Evolutionary conservation across 2,329 filamentous ascomycete species (phyloP), one percentile per base, ranked within the genome.

Genomic region (Trichoderma sp.): DNA sequence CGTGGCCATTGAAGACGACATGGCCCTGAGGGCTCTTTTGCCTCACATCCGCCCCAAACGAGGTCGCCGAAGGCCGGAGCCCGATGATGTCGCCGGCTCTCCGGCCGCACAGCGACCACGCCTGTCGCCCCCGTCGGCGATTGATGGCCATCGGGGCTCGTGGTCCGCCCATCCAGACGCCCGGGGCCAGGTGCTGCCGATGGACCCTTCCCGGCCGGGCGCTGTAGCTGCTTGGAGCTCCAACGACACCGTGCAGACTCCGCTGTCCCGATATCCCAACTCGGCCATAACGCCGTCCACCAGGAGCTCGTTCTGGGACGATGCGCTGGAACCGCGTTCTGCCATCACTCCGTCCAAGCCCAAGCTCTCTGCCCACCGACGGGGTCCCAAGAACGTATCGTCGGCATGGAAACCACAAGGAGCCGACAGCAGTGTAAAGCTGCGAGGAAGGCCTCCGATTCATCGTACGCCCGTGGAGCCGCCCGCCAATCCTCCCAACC

Each of bases 331-430:
- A 72, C 91, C 92, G 11, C 89, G 86, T 60, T 94, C 93, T 0
- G 92, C 92, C 4, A 83, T 92, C n/a, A 92, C 90, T 4, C 89
- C 91, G 0, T 88, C 86, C 64, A 89, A 85, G 71, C 79, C 81
- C 2, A 84, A 86, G 70, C 79, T 83, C 21, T 64, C 75, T 3
- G 68, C 72, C 13, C 79, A 78, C 68, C 87, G 92, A 4, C 92
- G 96, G 77, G 94, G 94, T 0, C 92, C 93, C 0, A 88, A 88
- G 75, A 93, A 92, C 7, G 93, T 97, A 0, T 97, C 94, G 0
- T 97, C 94, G 11, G 94, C 94, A 0, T 97, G 94, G 94, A 89
- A 91, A 68, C 88, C 88, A 72, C 88, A 86, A 70, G 87, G 87
- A 19, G 83, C 85, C 49, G 84, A 88, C 14, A 37, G 37, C n/a